A percentile compares a stretch with the other conserved stretches of the same genome.
Evolutionary conservation across 768 basidiomycete genomes (phyloP).

Genomic region (Pleurotus cornucopiae): DNA sequence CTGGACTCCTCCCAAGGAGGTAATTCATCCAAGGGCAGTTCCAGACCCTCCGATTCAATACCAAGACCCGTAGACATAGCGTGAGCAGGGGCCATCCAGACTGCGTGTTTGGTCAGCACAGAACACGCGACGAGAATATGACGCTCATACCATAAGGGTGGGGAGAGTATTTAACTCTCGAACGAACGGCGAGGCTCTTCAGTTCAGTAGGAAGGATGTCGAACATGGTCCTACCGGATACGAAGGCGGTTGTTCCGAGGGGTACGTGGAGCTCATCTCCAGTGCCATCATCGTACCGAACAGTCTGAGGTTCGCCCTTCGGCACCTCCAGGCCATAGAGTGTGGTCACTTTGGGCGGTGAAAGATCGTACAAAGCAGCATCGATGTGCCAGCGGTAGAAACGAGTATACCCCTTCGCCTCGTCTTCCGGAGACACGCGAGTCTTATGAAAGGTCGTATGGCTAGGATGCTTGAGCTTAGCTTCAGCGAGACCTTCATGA

Average conservation of each 20-base stretch:
- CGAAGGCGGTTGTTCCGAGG: slow-evolving; percentile 83
- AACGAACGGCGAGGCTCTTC: slow-evolving; percentile 78
- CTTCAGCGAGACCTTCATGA: slow-evolving; percentile 76
- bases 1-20: slow-evolving; percentile 80
- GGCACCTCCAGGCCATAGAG: slow-evolving; percentile 79
- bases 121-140: neutral
- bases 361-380: slow-evolving; percentile 74
- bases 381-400: slow-evolving; percentile 95
- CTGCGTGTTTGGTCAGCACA: slow-evolving; percentile 16
- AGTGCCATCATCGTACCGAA: slow-evolving; percentile 82
- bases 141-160: slow-evolving; percentile 56
- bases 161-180: slow-evolving; percentile 74
- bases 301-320: slow-evolving; percentile 54
- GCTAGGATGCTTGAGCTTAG: slow-evolving; percentile 79
- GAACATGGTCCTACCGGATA: slow-evolving; percentile 81
- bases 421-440: slow-evolving; percentile 66
- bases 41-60: slow-evolving; percentile 73
- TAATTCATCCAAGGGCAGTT: slow-evolving; percentile 61
- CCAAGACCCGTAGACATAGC: slow-evolving; percentile 79
- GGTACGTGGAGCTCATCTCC: slow-evolving; percentile 81
- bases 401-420: slow-evolving; percentile 72
- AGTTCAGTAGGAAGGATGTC: slow-evolving; percentile 64
- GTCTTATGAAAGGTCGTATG: slow-evolving; percentile 89
- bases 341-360: slow-evolving; percentile 81
- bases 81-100: slow-evolving; percentile 82